Evolutionary conservation across 768 basidiomycete species (phyloP), one percentile per base, ranked within the genome.

Genomic region (Naganishia onofrii): DNA sequence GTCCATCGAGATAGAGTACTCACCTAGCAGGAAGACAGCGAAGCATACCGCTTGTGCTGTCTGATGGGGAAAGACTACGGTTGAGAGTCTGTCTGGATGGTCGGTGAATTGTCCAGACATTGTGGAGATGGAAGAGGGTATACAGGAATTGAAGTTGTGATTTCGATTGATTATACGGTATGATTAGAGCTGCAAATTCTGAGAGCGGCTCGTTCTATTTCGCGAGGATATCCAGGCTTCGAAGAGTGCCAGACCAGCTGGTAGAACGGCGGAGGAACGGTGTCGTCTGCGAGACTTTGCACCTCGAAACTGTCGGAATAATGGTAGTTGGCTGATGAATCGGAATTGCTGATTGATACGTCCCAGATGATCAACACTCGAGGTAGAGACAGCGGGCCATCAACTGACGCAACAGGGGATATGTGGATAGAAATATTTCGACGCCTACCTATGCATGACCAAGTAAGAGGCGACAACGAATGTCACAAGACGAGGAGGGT

Each of bases 101-200:
- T 58, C 34, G 34, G 57, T 58, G 34, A 58, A 58, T 23, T 58
- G 57, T 21, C 57, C 57, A 21, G 57, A 58, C 57, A 58, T 58
- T 23, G 9, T n/a, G 12, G 34, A 31, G 57, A 19, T 28, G 54
- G 7, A 55, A 15, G 21, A 34, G 15, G 54, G 12, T 31, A 12
- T 7, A 26, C 19, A 4, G 8, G 29, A 55, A 3, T 19, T 2
- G 5, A 4, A 19, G 6, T 29, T 55, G 53, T 32, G 29, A 31
- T 8, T 31, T 28, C 1, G 8, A 5, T 26, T 17, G 53, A 28
- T 28, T 26, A n/a, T 12, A 34, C 3, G 28, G 29, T 26, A 31
- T 8, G 8, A 15, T 42, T 42, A 26, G 3, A 21, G 29, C 54
- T 19, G 26, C 2, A 32, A 6, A 55, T 4, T 36, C 23, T 4